phyloP scores from a whole-genome alignment of 2,329 filamentous ascomycete species.

The Pseudogymnoascus sp. region DNA sequence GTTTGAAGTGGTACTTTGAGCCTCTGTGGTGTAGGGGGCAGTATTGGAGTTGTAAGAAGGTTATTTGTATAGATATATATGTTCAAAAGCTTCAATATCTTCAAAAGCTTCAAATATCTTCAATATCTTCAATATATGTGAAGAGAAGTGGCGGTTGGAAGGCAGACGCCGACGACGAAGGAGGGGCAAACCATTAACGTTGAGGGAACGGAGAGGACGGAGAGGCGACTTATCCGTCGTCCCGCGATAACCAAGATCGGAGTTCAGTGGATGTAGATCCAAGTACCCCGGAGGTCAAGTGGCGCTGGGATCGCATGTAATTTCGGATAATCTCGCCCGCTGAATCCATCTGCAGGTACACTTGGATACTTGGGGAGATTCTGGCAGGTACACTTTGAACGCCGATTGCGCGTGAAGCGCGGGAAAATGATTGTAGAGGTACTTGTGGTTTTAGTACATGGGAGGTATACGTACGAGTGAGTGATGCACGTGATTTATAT shows the following conservation, averaged over 20 bases:
- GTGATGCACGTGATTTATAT: not conserved
- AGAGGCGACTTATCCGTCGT: not conserved
- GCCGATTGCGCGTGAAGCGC: not conserved
- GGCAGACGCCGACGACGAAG: not conserved
- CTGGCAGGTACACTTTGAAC: not conserved
- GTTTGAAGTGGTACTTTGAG: not conserved
- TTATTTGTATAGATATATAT: not conserved
- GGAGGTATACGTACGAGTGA: no score
- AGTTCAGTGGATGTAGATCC: not conserved
- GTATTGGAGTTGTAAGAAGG: not conserved
- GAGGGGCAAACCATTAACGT: not conserved
- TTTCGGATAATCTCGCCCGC: not conserved
- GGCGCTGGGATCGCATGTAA: not conserved
- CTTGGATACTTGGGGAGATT: not conserved
- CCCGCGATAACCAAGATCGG: not conserved
- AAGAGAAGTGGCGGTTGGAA: not conserved
- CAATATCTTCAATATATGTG: no score
- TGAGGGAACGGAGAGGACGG: not conserved
- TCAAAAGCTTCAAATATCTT: no score
- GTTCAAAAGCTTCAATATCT: no score
- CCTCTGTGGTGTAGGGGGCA: not conserved
- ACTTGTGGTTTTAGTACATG: not conserved
- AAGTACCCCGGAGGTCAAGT: not conserved
- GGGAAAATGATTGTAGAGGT: not conserved
- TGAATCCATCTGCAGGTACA: not conserved